Percentiles rank a stretch among this genome's conserved stretches.
phyloP scores from a whole-genome alignment of 441 rosid genomes.

The Eruca vesicaria region DNA sequence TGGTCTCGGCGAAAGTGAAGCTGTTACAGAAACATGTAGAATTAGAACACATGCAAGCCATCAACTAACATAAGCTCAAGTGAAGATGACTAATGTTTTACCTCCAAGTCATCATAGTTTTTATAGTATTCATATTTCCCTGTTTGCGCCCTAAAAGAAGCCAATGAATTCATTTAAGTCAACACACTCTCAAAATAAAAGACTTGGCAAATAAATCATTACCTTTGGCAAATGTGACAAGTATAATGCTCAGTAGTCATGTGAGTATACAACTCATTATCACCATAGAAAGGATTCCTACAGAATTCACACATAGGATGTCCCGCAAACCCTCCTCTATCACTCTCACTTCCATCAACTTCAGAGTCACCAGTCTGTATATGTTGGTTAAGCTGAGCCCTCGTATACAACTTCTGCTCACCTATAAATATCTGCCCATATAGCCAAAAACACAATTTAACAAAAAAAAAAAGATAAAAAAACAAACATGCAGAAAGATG shows the following conservation, averaged over 20 bases:
- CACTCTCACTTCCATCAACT: slow-evolving; percentile 96
- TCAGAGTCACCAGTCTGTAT: slow-evolving; percentile 81
- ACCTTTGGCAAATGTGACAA: slow-evolving; percentile 95
- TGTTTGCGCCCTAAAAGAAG: slow-evolving; percentile 74
- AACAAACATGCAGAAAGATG: neutral
- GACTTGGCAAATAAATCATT: neutral
- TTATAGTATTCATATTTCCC: slow-evolving; percentile 88
- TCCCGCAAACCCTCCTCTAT: slow-evolving; percentile 91
- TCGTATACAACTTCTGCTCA: slow-evolving; percentile 82
- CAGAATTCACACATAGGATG: slow-evolving; percentile 98
- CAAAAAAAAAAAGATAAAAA: too few relatives aligned
- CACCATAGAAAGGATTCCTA: slow-evolving; percentile 81
- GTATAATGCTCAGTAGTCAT: slow-evolving; percentile 93
- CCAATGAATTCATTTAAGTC: neutral
- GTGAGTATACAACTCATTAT: slow-evolving; percentile 83
- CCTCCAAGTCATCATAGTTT: slow-evolving; percentile 94
- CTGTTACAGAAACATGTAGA: slow-evolving; percentile 40
- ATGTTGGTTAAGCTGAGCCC: slow-evolving; percentile 82
- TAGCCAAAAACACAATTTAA: neutral
- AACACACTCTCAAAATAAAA: neutral
- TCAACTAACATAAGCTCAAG: neutral
- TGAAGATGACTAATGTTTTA: slow-evolving; percentile 18
- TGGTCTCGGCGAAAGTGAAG: slow-evolving; percentile 89
- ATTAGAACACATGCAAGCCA: slow-evolving; percentile 11
- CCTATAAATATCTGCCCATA: slow-evolving; percentile 71